Percentiles rank a stretch among this genome's conserved stretches.
Conservation (phyloP, 2,329 filamentous ascomycete species). For the Aspergillus vadensis region DNA sequence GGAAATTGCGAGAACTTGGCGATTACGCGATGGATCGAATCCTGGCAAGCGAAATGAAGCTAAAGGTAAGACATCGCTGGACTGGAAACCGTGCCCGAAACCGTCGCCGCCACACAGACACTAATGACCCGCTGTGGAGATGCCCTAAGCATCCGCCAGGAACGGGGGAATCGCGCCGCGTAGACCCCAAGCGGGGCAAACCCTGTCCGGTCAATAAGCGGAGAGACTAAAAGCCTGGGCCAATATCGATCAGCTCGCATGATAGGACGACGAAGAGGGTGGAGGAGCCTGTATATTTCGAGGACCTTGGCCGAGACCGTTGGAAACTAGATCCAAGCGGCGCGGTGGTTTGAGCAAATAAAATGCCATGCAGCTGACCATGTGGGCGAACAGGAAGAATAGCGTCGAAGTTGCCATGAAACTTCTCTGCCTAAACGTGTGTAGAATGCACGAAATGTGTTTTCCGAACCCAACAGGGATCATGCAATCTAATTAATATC, state of each 20-base stretch:
- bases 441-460: background rate
- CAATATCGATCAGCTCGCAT: background rate
- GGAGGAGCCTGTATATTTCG: background rate
- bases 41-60: background rate
- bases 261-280: background rate
- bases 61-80: background rate
- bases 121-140: background rate
- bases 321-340: background rate
- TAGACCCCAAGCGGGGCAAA: background rate
- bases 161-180: background rate
- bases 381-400: background rate
- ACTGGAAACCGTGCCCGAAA: background rate
- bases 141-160: background rate
- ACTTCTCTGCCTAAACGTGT: background rate
- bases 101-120: background rate
- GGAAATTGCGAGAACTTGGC: background rate
- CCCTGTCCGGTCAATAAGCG: background rate
- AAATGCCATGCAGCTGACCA: background rate
- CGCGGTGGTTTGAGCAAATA: background rate
- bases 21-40: background rate
- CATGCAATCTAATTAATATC: background rate
- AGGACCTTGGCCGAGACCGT: background rate
- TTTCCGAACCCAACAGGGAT: background rate
- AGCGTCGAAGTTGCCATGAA: background rate
- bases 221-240: background rate